Evolutionary conservation across 1,139 yeast genomes (phyloP), one percentile per base, ranked within the genome.

Genomic region (Yamadazyma dendronema): DNA sequence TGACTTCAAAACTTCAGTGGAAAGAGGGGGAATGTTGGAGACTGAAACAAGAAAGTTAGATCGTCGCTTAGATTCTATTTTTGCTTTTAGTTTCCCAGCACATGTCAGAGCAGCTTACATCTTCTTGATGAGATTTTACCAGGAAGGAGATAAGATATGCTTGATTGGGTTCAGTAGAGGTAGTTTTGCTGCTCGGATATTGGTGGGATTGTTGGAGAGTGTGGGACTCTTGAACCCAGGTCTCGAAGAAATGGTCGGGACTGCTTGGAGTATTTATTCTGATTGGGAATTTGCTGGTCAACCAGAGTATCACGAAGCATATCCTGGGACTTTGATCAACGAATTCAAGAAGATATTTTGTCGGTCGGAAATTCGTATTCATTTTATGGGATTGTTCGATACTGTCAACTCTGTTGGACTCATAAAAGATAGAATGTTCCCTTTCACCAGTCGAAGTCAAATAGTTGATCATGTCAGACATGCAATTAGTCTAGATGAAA

Each of bases 121-220:
- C 4, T 80, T 71, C 46, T 56, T 81, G 30, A 66, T 78, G 65
- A 60, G 60, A 22, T 62, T 62, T 46, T 79, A 76, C 46, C 56
- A 57, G 28, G 50, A 55, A 0, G 81, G 78, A 0, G 85, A 79
- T 49, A 61, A 56, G 36, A 68, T 81, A 6, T 77, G 61, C 44
- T 52, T 81, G 48, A 73, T 80, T 62, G 87, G 88, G 0, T 80
- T 74, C 48, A 70, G 85, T 40, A 65, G 87, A 30, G 87, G 87
- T 7, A 81, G 85, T 4, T 80, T 79, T 52, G 68, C 77, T 3
- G 85, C 84, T 0, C 61, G 85, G 33, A 76, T 81, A 0, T 53
- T 81, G 14, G 75, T 79, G 1, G 84, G 84, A 0, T 77, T 81
- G 85, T 59, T 81, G 12, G 82, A 76, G 44, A 57, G 74, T 35